Evolutionary conservation across 768 basidiomycete genomes (phyloP).

Genomic region (Leucocoprinus leucothites): DNA sequence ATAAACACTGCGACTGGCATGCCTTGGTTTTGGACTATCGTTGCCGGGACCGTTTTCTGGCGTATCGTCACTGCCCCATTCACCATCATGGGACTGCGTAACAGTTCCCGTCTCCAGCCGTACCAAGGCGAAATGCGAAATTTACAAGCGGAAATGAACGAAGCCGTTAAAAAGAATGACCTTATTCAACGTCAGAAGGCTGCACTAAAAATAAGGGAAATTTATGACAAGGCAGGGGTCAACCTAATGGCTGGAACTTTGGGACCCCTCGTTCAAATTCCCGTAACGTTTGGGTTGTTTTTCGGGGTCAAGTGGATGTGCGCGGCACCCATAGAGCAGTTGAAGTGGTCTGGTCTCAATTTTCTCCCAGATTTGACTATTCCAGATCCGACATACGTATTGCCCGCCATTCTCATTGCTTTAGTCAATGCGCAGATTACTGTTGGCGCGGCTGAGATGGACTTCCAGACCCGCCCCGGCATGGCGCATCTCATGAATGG

Average conservation of each 20-base stretch:
- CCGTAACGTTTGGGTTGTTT: slow-evolving; percentile 80
- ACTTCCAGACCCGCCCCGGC: slow-evolving; percentile 52
- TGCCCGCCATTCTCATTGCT: slow-evolving; percentile 59
- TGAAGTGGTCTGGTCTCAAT: slow-evolving; percentile 71
- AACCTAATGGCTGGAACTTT: slow-evolving; percentile 48
- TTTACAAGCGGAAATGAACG: slow-evolving; percentile 42
- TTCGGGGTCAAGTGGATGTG: slow-evolving; percentile 75
- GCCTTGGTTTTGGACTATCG: slow-evolving; percentile 84
- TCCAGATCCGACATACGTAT: slow-evolving; percentile 70
- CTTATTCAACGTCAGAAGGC: slow-evolving; percentile 49
- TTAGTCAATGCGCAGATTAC: slow-evolving; percentile 68
- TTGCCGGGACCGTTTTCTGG: slow-evolving; percentile 60
- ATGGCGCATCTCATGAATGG: slow-evolving; percentile 68
- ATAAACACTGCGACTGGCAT: slow-evolving; percentile 67
- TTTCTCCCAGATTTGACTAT: slow-evolving; percentile 77
- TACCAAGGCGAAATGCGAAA: slow-evolving; percentile 50
- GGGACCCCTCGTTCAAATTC: slow-evolving; percentile 58
- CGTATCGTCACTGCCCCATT: slow-evolving; percentile 61
- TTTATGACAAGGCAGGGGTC: slow-evolving; percentile 67
- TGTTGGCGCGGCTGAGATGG: slow-evolving; percentile 56
- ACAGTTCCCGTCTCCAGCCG: slow-evolving; percentile 56
- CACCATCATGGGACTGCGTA: slow-evolving; percentile 51
- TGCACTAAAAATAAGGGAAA: slow-evolving; percentile 46
- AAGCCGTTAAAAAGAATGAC: slow-evolving; percentile 31
- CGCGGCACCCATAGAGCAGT: slow-evolving; percentile 65